These are phyloP conservation scores for Colletotrichum agaves DNA, from an alignment of 2,329 filamentous ascomycete genomes.

Conservation along the genomic window DNA sequence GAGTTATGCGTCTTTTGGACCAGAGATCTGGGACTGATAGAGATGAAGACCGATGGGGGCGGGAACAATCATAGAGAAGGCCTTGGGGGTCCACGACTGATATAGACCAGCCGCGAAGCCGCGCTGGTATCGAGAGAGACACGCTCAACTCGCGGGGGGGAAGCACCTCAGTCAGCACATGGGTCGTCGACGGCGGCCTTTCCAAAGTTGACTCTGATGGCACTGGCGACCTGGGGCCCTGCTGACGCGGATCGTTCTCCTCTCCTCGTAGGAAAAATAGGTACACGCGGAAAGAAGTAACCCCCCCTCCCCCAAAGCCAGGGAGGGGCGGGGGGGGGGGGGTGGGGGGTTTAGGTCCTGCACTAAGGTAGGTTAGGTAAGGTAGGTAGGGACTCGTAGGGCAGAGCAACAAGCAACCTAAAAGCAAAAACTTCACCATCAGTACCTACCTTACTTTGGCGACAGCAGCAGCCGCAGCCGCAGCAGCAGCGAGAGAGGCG, in stretches of 20 bases:
- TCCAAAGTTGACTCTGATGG: constrained; percentile 19
- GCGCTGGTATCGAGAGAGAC: constrained; percentile 27
- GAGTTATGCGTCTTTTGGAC: constrained; percentile 10
- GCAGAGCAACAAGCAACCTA: constrained; percentile 37
- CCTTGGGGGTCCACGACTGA: constrained; percentile 38
- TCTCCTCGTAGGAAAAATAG: background rate
- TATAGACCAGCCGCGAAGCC: constrained; percentile 37
- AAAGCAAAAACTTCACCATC: constrained; percentile 6
- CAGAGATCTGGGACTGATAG: constrained; percentile 20
- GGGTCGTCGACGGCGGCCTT: constrained; percentile 17
- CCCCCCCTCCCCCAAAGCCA: background rate
- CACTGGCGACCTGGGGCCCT: constrained; percentile 20
- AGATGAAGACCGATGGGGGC: constrained; percentile 36
- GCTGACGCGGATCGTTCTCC: constrained; percentile 31
- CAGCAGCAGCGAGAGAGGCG: constrained; percentile 21
- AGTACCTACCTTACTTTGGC: background rate
- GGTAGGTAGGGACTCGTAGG: constrained; percentile 22
- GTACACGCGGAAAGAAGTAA: background rate
- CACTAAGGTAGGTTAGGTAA: background rate
- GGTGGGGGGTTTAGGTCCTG: constrained; percentile 5
- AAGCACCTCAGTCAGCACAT: constrained; percentile 10
- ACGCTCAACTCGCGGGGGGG: constrained; percentile 22
- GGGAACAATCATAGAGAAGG: constrained; percentile 24
- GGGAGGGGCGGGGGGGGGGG: constrained; percentile 4
- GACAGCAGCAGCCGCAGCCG: background rate